Conservation (phyloP, 441 rosid species). For the Breynia disticha region DNA sequence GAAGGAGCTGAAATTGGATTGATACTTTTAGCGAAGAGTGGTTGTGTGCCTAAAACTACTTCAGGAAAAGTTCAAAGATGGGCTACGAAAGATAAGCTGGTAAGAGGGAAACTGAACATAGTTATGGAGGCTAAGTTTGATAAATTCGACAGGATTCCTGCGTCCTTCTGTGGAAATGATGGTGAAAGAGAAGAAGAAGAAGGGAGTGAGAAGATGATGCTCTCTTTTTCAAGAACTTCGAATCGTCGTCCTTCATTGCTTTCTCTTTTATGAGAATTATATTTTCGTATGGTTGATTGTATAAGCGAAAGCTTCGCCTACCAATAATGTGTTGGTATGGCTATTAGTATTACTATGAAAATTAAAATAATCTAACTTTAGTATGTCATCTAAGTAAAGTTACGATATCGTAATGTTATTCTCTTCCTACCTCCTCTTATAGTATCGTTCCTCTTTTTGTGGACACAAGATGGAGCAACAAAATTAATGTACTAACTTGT, state of each 20-base stretch:
- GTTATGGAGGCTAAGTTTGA: slow-evolving; percentile 26
- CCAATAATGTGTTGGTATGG: no score
- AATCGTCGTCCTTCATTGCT: slow-evolving; percentile 13
- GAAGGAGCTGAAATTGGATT: slow-evolving; percentile 31
- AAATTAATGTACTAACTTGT: no score
- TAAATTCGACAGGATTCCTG: not conserved
- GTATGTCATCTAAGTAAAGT: no score
- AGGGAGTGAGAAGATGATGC: slow-evolving; percentile 4
- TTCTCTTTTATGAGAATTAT: slow-evolving; percentile 19
- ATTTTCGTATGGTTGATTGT: not conserved
- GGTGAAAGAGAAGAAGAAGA: slow-evolving; percentile 3
- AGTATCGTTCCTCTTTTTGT: no score
- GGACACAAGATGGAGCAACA: no score
- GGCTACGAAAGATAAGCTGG: slow-evolving; percentile 33
- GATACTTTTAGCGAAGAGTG: slow-evolving; percentile 37
- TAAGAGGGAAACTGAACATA: slow-evolving; percentile 25
- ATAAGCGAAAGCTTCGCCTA: not conserved
- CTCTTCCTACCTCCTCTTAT: no score
- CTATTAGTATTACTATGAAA: no score
- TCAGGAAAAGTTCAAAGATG: slow-evolving; percentile 59
- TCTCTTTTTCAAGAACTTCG: slow-evolving; percentile 2
- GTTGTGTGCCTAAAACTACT: slow-evolving; percentile 44
- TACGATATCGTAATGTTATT: no score
- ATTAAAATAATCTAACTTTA: no score
- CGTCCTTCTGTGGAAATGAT: not conserved